Evolutionary conservation across 305 asterid species (phyloP), one percentile per base, ranked within the genome.

Genomic region (Fraxinus paxiana): DNA sequence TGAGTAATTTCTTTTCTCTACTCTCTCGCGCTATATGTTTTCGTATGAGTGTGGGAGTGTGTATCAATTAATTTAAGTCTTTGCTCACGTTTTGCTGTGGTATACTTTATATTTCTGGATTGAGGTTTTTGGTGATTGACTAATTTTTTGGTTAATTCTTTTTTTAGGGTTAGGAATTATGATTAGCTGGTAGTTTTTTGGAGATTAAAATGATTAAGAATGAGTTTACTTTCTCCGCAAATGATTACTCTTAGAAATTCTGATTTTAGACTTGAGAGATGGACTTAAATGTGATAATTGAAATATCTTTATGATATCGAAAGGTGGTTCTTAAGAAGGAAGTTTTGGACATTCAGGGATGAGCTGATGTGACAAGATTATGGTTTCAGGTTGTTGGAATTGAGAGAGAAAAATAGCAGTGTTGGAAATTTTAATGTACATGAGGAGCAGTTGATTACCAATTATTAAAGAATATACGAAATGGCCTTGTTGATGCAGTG

Each of bases 1-100:
- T 6, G 98, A 94, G 98, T 93, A 91, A 87, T 72, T 76, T 69
- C 48, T 83, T 69, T 31, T 76, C 82, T 31, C 76, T 74, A 13
- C 3, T 20, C 38, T 73, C 17, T 71, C 28, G n/a, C 18, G 59
- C 12, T 78, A 26, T 72, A 7, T 69, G 6, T 34, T 6, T 20
- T 33, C 12, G 7, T 3, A 15, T 7, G n/a, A 72, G 54, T 80
- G 7, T 20, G 20, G 8, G 26, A 6, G 37, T 75, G 8, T 48
- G 18, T 17, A 3, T 61, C 30, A 8, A 13, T 78, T 51, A 81
- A 24, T 63, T 71, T 0, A 13, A n/a, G 37, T 73, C 5, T 79
- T n/a, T 73, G 54, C 54, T 17, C 82, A 69, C 15, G 48, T 48
- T 79, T 69, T 17, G 56, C 18, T 77, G 77, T 41, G 12, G 76